Evolutionary conservation across 2,329 filamentous ascomycete species (phyloP).

Genomic region (Hymenoscyphus scutula): DNA sequence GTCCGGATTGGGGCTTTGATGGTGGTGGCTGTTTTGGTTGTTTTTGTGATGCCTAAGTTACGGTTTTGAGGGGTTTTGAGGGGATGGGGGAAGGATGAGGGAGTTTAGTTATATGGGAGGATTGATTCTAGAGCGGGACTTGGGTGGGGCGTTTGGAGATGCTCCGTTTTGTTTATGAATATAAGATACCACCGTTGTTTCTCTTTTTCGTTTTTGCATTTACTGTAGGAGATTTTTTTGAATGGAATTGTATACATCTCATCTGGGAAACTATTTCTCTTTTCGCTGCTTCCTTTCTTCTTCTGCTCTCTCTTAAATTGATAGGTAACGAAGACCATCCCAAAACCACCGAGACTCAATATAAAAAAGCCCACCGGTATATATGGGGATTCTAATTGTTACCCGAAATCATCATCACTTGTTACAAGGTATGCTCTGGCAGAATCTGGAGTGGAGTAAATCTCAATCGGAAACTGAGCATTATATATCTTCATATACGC

Average conservation of each 20-base stretch:
- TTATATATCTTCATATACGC: too few relatives aligned
- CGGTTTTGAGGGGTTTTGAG: constrained; percentile 58
- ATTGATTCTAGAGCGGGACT: neutral
- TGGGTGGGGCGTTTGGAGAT: neutral
- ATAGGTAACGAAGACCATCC: too few relatives aligned
- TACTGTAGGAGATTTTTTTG: neutral
- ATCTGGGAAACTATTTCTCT: too few relatives aligned
- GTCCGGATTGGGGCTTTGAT: constrained; percentile 79
- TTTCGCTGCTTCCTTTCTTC: too few relatives aligned
- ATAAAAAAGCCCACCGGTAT: too few relatives aligned
- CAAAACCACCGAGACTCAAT: too few relatives aligned
- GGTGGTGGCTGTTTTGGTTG: constrained; percentile 73
- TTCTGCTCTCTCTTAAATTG: too few relatives aligned
- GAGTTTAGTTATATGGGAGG: neutral
- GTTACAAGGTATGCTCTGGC: too few relatives aligned
- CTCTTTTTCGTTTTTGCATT: neutral
- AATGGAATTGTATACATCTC: neutral
- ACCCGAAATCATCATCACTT: too few relatives aligned
- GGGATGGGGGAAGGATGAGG: neutral
- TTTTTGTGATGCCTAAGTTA: constrained; percentile 84
- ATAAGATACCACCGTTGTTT: neutral
- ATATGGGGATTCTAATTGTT: too few relatives aligned
- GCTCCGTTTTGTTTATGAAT: neutral
- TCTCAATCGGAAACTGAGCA: too few relatives aligned
- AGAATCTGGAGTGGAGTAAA: too few relatives aligned